Evolutionary conservation across 345 rosid genomes (phyloP), one percentile per base, ranked within the genome.

Genomic region (Odontarrhena argentea): DNA sequence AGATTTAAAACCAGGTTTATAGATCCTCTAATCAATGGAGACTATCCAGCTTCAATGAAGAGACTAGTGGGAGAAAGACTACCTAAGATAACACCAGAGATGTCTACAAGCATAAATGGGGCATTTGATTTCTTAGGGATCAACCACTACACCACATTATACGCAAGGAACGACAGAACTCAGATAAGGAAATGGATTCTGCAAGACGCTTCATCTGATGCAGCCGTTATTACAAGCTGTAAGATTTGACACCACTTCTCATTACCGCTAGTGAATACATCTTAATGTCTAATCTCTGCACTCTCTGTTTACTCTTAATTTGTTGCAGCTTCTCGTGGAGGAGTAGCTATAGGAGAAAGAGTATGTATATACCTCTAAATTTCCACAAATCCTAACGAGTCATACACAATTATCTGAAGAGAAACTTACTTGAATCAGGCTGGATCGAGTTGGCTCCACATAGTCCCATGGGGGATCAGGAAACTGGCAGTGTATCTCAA

Each of bases 391-490:
- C 50, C 38, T 24, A 32, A 58, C 15, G 7, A 32, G 32, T 28
- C 3, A 28, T 43, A 61, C 24, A 45, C 7, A 51, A 9, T 24
- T 12, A 40, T 44, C 18, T 65, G 46, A 62, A 15, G 15, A 42
- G 55, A 55, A 58, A 68, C 55, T 42, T 53, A 65, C 67, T 74
- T 75, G 40, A 48, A 76, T 37, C 93, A 93, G 98, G 98, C 98
- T 25, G 96, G 96, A 49, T 93, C 97, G 10, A 74, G 77, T 48
- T 93, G 97, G 98, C 81, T 90, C 72, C 90, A 74, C 60, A 86
- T 93, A 7, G 97, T 90, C 35, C 97, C 97, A 3, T 86, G 94
- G 98, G 94, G 97, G 22, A 86, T 90, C 47, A 82, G 78, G 48
- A 78, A 81, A 68, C 69, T 93, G 35, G 81, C 84, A 53, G 80